Evolutionary conservation across 345 rosid species (phyloP).

Genomic region (Aquilaria yunnanensis): DNA sequence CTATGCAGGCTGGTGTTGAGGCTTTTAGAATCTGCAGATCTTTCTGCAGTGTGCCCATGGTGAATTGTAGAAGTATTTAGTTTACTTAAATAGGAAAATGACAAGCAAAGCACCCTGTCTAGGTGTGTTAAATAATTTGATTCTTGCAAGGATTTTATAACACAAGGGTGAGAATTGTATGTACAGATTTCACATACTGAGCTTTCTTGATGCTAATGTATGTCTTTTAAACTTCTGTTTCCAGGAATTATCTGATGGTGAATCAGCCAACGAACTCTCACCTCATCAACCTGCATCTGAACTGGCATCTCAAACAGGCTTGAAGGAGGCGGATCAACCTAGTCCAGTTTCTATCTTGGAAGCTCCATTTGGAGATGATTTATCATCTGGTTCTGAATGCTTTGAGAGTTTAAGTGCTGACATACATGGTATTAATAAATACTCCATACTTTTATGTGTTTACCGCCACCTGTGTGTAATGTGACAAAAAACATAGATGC

Average conservation of each 20-base stretch:
- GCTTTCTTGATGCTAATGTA: background rate
- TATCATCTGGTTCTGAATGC: conserved; percentile 82
- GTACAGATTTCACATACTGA: background rate
- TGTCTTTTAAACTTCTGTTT: conserved; percentile 12
- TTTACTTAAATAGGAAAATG: background rate
- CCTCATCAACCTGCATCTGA: conserved; percentile 35
- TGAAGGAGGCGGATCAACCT: conserved; percentile 89
- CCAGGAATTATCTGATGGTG: conserved; percentile 45
- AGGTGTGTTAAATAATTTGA: background rate
- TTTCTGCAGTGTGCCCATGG: background rate
- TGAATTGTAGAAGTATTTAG: background rate
- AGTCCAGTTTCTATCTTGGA: conserved; percentile 93
- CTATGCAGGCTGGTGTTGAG: too few species aligned
- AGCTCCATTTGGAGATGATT: conserved; percentile 67
- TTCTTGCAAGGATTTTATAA: background rate
- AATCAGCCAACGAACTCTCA: conserved; percentile 24
- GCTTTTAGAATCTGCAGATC: background rate
- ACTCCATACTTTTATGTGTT: too few species aligned
- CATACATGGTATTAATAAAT: conserved; percentile 56
- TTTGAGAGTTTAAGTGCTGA: conserved; percentile 91
- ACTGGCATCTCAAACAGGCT: conserved; percentile 42
- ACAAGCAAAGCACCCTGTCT: too few species aligned
- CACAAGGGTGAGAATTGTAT: background rate
- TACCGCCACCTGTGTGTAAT: too few species aligned
- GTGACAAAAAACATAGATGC: too few species aligned